Evolutionary conservation across 176 grass and related monocot genomes (phyloP).

Genomic region (Alloteropsis semialata): DNA sequence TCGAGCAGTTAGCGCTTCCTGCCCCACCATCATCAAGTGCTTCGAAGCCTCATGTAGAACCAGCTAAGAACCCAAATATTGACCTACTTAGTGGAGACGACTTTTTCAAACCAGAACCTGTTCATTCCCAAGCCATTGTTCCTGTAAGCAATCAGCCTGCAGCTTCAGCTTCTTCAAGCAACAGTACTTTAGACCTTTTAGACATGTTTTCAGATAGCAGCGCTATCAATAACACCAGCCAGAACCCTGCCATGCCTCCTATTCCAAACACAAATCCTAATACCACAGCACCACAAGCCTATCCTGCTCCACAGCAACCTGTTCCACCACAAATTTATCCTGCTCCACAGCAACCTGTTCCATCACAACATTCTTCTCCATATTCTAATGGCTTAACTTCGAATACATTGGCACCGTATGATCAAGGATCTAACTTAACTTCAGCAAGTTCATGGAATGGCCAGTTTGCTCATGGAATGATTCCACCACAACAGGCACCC

Average conservation of each 20-base stretch:
- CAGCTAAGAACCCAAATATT: conserved; percentile 48
- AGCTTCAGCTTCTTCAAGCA: conserved; percentile 45
- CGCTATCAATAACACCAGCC: conserved; percentile 51
- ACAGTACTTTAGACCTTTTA: conserved; percentile 70
- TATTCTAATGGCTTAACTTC: conserved; percentile 56
- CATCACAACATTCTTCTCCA: conserved; percentile 47
- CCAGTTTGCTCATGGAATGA: conserved; percentile 44
- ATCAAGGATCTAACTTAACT: conserved; percentile 46
- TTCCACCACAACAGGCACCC: conserved; percentile 38
- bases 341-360: conserved; percentile 39
- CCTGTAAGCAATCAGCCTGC: conserved; percentile 38
- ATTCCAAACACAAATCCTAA: conserved; percentile 44
- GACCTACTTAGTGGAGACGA: conserved; percentile 90
- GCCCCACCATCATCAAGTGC: conserved; percentile 56
- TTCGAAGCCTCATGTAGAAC: conserved; percentile 32
- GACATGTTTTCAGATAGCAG: conserved; percentile 81
- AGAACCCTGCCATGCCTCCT: conserved; percentile 36
- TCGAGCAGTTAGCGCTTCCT: conserved; percentile 66
- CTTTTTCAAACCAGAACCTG: conserved; percentile 71
- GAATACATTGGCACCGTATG: conserved; percentile 43
- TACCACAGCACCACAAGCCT: conserved; percentile 39
- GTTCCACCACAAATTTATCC: conserved; percentile 40
- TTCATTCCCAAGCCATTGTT: conserved; percentile 69
- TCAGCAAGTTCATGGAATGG: conserved; percentile 68
- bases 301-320: conserved; percentile 41